A percentile compares a stretch with the other conserved stretches of the same genome.
Conservation (phyloP, 2,329 filamentous ascomycete genomes). For the Helminthosporium solani region DNA sequence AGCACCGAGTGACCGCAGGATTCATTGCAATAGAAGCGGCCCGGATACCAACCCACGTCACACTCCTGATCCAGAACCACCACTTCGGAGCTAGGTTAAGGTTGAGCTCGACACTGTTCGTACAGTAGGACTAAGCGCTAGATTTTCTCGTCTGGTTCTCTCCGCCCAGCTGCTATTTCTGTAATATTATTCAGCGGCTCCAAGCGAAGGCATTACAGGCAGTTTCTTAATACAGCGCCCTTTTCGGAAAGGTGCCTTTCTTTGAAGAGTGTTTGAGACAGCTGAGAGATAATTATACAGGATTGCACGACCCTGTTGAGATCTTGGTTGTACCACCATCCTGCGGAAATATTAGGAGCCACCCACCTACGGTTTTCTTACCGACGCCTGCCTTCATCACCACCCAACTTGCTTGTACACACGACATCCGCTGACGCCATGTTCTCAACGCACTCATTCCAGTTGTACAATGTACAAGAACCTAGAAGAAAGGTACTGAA, state of each 20-base stretch:
- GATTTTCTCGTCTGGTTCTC: conserved; percentile 17
- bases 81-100: conserved; percentile 19
- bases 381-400: conserved; percentile 1
- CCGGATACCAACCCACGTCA: conserved; percentile 2
- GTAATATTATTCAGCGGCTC: conserved; percentile 28
- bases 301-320: conserved; percentile 8
- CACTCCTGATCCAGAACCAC: conserved; percentile 13
- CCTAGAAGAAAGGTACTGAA: conserved; percentile 8
- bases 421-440: conserved; percentile 23
- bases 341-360: neutral
- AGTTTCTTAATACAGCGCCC: conserved; percentile 9
- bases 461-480: conserved; percentile 9
- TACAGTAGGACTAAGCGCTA: conserved; percentile 12
- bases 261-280: conserved; percentile 7
- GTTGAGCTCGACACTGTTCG: conserved; percentile 16
- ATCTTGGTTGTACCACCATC: neutral
- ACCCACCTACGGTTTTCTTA: neutral
- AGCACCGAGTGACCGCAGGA: conserved; percentile 7
- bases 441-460: conserved; percentile 12
- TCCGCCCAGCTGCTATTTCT: conserved; percentile 26
- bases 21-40: conserved; percentile 5
- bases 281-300: conserved; percentile 13
- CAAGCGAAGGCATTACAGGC: conserved; percentile 21
- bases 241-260: conserved; percentile 16
- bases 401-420: conserved; percentile 4